These are phyloP conservation scores for Beauveria asiatica DNA, from an alignment of 2,329 filamentous ascomycete species.

Conservation along the genomic window DNA sequence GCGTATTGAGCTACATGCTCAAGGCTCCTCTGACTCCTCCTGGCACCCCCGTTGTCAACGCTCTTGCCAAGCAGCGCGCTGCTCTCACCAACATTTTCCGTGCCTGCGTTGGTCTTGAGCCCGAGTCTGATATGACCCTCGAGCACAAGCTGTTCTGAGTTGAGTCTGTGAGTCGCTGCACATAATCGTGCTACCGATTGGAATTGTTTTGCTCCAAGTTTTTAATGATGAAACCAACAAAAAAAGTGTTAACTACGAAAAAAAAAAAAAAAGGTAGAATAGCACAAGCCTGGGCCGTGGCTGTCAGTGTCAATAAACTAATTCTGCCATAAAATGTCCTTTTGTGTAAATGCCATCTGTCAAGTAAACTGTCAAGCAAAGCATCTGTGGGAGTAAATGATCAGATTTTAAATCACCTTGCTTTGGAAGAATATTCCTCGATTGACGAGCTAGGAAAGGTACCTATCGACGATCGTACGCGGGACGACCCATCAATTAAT, in stretches of 20 bases:
- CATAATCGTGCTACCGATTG: not conserved
- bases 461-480: no score
- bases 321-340: not conserved
- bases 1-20: conserved; percentile 98
- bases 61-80: conserved; percentile 89
- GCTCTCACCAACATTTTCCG: conserved; percentile 98
- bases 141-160: conserved; percentile 91
- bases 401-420: not conserved
- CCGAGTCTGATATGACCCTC: conserved; percentile 96
- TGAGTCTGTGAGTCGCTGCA: not conserved
- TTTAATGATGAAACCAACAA: not conserved
- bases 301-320: conserved; percentile 6
- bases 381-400: not conserved
- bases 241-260: not conserved
- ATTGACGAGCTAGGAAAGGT: not conserved
- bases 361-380: no score
- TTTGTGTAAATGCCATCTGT: not conserved
- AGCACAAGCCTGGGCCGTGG: not conserved
- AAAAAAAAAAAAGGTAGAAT: conserved; percentile 3
- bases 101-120: conserved; percentile 91
- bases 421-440: not conserved
- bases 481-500: not conserved
- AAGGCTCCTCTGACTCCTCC: conserved; percentile 90
- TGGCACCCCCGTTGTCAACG: conserved; percentile 91
- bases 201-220: not conserved